Percentiles rank a stretch among this genome's conserved stretches.
phyloP scores from a whole-genome alignment of 768 basidiomycete species.

The Trametes coccinea region DNA sequence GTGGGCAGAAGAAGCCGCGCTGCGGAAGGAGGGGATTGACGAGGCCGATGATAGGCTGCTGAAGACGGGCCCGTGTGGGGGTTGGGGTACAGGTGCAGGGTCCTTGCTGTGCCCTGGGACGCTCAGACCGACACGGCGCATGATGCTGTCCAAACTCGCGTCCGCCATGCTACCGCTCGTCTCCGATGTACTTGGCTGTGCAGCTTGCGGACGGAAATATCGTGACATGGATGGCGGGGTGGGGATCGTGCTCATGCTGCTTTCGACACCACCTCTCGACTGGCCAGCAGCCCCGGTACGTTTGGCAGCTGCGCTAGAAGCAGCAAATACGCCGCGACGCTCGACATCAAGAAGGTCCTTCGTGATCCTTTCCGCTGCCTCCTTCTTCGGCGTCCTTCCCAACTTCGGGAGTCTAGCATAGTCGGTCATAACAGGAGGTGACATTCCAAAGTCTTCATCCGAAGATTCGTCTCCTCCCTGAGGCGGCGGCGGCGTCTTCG shows the following conservation, averaged over 20 bases:
- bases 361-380: slow-evolving; percentile 70
- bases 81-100: not conserved
- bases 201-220: slow-evolving; percentile 50
- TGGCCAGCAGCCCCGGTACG: slow-evolving; percentile 4
- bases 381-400: slow-evolving; percentile 68
- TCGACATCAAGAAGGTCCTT: slow-evolving; percentile 52
- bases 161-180: slow-evolving; percentile 52
- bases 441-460: slow-evolving; percentile 45
- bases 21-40: slow-evolving; percentile 15
- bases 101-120: slow-evolving; percentile 29
- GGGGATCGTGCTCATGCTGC: slow-evolving; percentile 68
- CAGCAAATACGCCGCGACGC: slow-evolving; percentile 19
- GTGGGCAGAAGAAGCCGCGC: slow-evolving; percentile 1
- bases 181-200: slow-evolving; percentile 20
- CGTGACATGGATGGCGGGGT: slow-evolving; percentile 71
- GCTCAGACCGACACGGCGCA: slow-evolving; percentile 58
- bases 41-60: slow-evolving; percentile 18
- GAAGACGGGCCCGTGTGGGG: slow-evolving; percentile 7
- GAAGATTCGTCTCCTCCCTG: slow-evolving; percentile 38
- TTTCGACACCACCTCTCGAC: slow-evolving; percentile 38
- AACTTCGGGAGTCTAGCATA: slow-evolving; percentile 46
- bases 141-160: slow-evolving; percentile 67
- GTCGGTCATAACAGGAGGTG: slow-evolving; percentile 55
- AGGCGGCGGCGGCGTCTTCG: slow-evolving; percentile 16
- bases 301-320: not conserved